Percentiles rank a stretch among this genome's conserved stretches.
Evolutionary conservation across 306 rosid species (phyloP).

Genomic region (Medicago truncatula): DNA sequence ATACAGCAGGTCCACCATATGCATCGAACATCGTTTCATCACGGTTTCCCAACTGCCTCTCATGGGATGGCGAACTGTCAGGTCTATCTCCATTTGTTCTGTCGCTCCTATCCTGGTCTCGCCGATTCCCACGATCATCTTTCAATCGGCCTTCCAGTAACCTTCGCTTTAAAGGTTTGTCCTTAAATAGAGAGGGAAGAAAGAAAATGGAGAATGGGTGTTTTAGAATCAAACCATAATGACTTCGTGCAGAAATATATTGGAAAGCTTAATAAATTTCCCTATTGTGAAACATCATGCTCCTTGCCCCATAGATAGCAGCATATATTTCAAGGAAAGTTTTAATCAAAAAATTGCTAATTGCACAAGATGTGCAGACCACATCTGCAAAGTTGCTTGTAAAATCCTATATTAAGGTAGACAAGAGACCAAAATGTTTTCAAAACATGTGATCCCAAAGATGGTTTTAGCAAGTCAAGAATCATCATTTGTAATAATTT

Average conservation of each 20-base stretch:
- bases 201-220: constrained; percentile 24
- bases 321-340: constrained; percentile 11
- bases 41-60: constrained; percentile 72
- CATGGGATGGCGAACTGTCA: constrained; percentile 72
- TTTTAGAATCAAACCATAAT: constrained; percentile 22
- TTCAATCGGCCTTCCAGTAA: constrained; percentile 68
- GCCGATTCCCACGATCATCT: constrained; percentile 86
- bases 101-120: constrained; percentile 71
- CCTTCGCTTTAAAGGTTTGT: constrained; percentile 73
- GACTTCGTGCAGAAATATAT: constrained; percentile 18
- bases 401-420: neutral
- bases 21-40: constrained; percentile 88
- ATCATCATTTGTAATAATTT: constrained; percentile 32
- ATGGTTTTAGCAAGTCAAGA: neutral
- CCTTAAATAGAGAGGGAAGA: constrained; percentile 59
- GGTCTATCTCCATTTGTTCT: constrained; percentile 76
- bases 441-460: constrained; percentile 15
- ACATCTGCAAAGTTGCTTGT: constrained; percentile 11
- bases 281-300: constrained; percentile 2
- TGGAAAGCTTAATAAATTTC: constrained; percentile 11
- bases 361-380: constrained; percentile 6
- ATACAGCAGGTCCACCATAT: constrained; percentile 71
- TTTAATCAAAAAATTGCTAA: neutral
- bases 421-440: constrained; percentile 4
- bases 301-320: constrained; percentile 27